phyloP scores from a whole-genome alignment of 768 basidiomycete species.

The Amanita pallidorosea region DNA sequence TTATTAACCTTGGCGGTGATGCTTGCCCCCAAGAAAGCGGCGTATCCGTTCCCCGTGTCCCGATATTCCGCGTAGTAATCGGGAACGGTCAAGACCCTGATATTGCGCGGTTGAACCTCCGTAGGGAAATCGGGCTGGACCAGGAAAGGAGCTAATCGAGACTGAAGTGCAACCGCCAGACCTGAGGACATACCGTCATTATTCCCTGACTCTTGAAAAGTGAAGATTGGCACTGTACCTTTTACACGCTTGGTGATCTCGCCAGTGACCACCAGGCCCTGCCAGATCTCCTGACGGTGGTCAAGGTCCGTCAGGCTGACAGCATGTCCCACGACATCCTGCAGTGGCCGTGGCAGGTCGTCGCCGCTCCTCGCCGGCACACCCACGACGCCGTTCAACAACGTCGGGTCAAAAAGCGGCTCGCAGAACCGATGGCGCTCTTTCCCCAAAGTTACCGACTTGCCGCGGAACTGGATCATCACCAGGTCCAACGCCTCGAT shows the following conservation, averaged over 20 bases:
- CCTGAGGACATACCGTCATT: conserved; percentile 24
- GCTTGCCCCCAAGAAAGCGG: conserved; percentile 72
- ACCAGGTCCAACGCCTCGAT: conserved; percentile 81
- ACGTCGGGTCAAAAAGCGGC: conserved; percentile 68
- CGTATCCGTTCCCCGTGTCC: conserved; percentile 72
- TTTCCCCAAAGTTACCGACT: conserved; percentile 68
- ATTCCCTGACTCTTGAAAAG: not conserved
- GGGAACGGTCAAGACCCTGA: conserved; percentile 58
- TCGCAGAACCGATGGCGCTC: conserved; percentile 89
- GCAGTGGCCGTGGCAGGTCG: conserved; percentile 35
- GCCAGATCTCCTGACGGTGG: conserved; percentile 64
- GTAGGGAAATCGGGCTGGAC: conserved; percentile 51
- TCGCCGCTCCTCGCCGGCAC: conserved; percentile 12
- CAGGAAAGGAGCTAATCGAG: conserved; percentile 55
- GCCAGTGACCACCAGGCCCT: conserved; percentile 74
- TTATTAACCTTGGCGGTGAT: conserved; percentile 72
- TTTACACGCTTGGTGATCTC: conserved; percentile 62
- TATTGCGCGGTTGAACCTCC: conserved; percentile 60
- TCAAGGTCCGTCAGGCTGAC: conserved; percentile 53
- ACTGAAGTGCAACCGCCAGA: conserved; percentile 58
- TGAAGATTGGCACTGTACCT: conserved; percentile 29
- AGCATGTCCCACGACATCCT: conserved; percentile 56
- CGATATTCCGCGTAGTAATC: conserved; percentile 90
- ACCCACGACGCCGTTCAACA: conserved; percentile 33
- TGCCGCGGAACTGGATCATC: conserved; percentile 60